phyloP scores from a whole-genome alignment of 23 red algal species.

The Pyropia yezoensis region DNA sequence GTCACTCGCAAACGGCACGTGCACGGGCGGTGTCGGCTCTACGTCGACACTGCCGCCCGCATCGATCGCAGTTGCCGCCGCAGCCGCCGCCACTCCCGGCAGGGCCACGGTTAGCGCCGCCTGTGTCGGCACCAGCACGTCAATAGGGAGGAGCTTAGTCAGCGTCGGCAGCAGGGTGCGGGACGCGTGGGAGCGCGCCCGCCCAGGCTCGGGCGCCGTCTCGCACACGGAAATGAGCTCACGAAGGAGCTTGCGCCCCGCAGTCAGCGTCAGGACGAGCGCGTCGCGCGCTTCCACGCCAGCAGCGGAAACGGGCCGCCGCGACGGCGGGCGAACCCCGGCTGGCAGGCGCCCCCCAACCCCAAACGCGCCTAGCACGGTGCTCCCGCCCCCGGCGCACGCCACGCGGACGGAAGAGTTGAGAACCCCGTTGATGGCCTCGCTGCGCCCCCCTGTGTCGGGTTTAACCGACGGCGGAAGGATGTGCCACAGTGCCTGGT shows the following conservation, averaged over 20 bases:
- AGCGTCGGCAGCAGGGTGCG: not conserved
- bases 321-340: too few relatives aligned
- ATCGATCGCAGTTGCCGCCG: not conserved
- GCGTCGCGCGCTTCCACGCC: not conserved
- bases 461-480: constrained; percentile 24
- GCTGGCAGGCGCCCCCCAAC: too few relatives aligned
- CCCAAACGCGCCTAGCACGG: not conserved
- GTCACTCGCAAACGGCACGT: constrained; percentile 41
- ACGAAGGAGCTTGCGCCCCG: constrained; percentile 3
- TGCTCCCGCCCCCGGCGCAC: not conserved
- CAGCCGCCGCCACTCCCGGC: not conserved
- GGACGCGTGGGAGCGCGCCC: constrained; percentile 10
- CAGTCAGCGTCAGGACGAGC: not conserved
- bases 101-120: constrained; percentile 44
- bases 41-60: too few relatives aligned
- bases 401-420: constrained; percentile 2
- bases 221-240: constrained; percentile 35
- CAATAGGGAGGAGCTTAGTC: not conserved
- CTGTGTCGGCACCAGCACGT: constrained; percentile 45
- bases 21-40: not conserved
- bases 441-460: constrained; percentile 7
- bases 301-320: too few relatives aligned
- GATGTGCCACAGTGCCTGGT: constrained; percentile 63
- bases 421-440: constrained; percentile 15
- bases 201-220: constrained; percentile 16